Evolutionary conservation across 2,329 filamentous ascomycete genomes (phyloP).

Genomic region (Cercospora nicotianae): DNA sequence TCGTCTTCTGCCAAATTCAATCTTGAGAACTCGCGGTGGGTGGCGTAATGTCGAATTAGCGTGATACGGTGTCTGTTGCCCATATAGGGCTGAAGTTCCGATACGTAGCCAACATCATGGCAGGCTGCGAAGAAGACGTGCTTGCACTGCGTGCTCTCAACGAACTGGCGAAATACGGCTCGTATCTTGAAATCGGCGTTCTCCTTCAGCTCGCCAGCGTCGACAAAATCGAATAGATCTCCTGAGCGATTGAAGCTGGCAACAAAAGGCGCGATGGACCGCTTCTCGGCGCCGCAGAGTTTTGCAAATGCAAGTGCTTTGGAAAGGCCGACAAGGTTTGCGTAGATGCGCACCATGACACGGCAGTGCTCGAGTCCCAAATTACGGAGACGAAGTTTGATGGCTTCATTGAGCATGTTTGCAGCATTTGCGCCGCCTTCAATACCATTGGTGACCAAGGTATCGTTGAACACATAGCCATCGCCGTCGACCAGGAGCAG

Average conservation of each 20-base stretch:
- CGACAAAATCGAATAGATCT: conserved; percentile 61
- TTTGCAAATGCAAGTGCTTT: conserved; percentile 51
- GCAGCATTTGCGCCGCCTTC: conserved; percentile 59
- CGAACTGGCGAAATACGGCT: conserved; percentile 53
- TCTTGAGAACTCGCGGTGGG: conserved; percentile 55
- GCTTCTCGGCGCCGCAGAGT: conserved; percentile 55
- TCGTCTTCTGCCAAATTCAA: conserved; percentile 55
- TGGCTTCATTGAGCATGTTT: conserved; percentile 52
- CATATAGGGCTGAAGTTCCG: conserved; percentile 56
- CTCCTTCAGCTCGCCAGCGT: conserved; percentile 62
- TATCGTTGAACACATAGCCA: conserved; percentile 51
- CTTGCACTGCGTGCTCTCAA: conserved; percentile 61
- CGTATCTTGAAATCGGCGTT: conserved; percentile 62
- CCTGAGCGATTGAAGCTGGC: conserved; percentile 58
- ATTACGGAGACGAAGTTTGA: conserved; percentile 49
- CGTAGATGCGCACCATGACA: conserved; percentile 50
- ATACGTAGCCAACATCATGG: conserved; percentile 60
- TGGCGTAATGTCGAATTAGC: conserved; percentile 54
- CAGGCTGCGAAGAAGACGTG: conserved; percentile 66
- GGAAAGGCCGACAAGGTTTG: conserved; percentile 49
- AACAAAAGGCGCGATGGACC: conserved; percentile 57
- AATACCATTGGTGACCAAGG: conserved; percentile 37
- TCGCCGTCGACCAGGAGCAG: conserved; percentile 64
- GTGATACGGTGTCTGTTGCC: conserved; percentile 53
- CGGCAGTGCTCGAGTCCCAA: conserved; percentile 54